phyloP scores from a whole-genome alignment of 2,329 filamentous ascomycete species.

The Biscogniauxia sp. region DNA sequence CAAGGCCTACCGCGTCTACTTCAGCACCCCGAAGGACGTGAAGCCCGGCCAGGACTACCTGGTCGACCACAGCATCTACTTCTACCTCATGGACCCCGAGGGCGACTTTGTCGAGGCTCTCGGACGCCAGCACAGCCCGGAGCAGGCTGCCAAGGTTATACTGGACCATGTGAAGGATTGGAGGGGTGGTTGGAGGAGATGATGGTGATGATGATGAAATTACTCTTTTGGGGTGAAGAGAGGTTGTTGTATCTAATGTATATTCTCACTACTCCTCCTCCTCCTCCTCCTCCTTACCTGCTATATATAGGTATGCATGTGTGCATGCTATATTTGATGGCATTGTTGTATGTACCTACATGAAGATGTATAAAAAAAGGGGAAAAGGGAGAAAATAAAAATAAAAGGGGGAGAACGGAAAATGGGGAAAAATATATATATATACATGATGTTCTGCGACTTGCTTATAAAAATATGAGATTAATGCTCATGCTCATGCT shows the following conservation, averaged over 20 bases:
- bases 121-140: conserved; percentile 88
- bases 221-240: not conserved
- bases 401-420: not conserved
- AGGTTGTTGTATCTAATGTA: not conserved
- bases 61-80: conserved; percentile 99
- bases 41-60: conserved; percentile 94
- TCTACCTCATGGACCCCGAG: conserved; percentile 98
- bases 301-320: not conserved
- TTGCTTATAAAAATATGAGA: no score
- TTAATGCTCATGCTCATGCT: not conserved
- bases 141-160: conserved; percentile 81
- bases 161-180: conserved; percentile 75
- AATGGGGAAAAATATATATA: not conserved
- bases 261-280: no score
- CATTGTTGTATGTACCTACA: not conserved
- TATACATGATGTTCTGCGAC: not conserved
- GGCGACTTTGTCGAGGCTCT: conserved; percentile 98
- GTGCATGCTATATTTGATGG: not conserved
- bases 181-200: conserved; percentile 25
- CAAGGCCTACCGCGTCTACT: conserved; percentile 96
- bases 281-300: not conserved
- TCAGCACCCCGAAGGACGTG: conserved; percentile 84
- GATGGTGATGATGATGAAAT: conserved; percentile 1
- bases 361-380: not conserved
- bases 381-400: not conserved